A percentile compares a stretch with the other conserved stretches of the same genome.
phyloP scores from a whole-genome alignment of 2,329 filamentous ascomycete genomes.

The Cladophialophora immunda region DNA sequence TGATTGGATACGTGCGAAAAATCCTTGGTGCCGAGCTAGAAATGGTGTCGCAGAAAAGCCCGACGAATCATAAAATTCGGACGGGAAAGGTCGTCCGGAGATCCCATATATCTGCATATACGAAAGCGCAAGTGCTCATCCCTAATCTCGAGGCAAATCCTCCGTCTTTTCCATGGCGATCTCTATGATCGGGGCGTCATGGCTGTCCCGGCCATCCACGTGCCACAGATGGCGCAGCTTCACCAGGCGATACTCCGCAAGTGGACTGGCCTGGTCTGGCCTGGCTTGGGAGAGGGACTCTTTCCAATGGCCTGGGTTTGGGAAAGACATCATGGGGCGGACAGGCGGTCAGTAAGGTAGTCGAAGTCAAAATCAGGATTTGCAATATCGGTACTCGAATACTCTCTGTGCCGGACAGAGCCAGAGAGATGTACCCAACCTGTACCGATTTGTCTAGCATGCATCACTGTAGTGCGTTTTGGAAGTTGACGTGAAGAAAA shows the following conservation, averaged over 20 bases:
- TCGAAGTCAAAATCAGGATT: constrained; percentile 13
- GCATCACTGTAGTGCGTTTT: not conserved
- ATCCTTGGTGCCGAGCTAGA: constrained; percentile 16
- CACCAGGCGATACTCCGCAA: not conserved
- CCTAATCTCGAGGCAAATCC: constrained; percentile 10
- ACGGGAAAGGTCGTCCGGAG: constrained; percentile 14
- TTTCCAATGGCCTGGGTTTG: not conserved
- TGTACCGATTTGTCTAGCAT: not conserved
- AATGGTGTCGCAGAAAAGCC: constrained; percentile 9
- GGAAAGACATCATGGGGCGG: not conserved
- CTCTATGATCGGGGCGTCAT: not conserved
- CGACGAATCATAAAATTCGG: constrained; percentile 30
- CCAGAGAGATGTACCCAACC: not conserved
- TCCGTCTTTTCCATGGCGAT: constrained; percentile 1
- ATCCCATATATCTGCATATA: constrained; percentile 1
- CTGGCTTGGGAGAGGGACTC: not conserved
- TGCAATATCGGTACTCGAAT: constrained; percentile 4
- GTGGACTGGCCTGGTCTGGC: not conserved
- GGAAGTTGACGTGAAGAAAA: not conserved
- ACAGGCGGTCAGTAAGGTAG: not conserved
- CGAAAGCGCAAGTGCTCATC: constrained; percentile 1
- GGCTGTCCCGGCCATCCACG: not conserved
- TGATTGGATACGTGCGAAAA: constrained; percentile 25
- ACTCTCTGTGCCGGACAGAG: not conserved
- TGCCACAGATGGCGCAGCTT: constrained; percentile 3